phyloP scores from a whole-genome alignment of 441 rosid species.

The Pelargonium cotyledonis region DNA sequence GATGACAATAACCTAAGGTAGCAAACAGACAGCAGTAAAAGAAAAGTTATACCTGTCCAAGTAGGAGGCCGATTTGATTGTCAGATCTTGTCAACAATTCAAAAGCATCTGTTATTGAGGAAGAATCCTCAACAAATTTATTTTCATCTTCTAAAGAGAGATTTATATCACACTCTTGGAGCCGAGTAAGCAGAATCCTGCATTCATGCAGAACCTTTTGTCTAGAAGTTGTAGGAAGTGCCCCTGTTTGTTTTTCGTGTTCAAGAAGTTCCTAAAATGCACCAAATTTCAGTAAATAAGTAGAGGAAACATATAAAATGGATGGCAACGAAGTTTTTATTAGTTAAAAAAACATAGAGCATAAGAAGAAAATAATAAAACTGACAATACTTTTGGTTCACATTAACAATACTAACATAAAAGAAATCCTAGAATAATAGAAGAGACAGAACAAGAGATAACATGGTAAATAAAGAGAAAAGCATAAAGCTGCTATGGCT shows the following conservation, averaged over 20 bases:
- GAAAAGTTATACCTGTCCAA: constrained; percentile 64
- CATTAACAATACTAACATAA: not conserved
- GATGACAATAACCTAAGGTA: too few species aligned
- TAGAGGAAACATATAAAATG: not conserved
- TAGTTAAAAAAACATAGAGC: not conserved
- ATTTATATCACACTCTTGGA: constrained; percentile 76
- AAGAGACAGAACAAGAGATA: not conserved
- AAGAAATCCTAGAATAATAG: not conserved
- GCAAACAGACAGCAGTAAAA: not conserved
- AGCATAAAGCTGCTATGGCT: not conserved
- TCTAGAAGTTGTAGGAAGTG: constrained; percentile 45
- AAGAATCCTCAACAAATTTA: constrained; percentile 54
- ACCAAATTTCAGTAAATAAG: constrained; percentile 6
- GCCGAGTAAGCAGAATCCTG: constrained; percentile 63
- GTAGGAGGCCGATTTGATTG: constrained; percentile 85
- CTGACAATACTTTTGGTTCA: not conserved
- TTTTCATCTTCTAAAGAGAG: constrained; percentile 75
- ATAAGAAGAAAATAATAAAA: not conserved
- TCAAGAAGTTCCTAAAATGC: constrained; percentile 52
- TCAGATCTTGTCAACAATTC: constrained; percentile 78
- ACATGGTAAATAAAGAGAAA: not conserved
- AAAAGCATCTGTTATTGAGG: constrained; percentile 68
- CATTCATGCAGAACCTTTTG: constrained; percentile 74
- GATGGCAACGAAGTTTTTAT: not conserved
- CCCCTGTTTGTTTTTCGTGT: constrained; percentile 60